A percentile compares a stretch with the other conserved stretches of the same genome.
phyloP scores from a whole-genome alignment of 2,329 filamentous ascomycete genomes.

The Cordyceps pruinosa region DNA sequence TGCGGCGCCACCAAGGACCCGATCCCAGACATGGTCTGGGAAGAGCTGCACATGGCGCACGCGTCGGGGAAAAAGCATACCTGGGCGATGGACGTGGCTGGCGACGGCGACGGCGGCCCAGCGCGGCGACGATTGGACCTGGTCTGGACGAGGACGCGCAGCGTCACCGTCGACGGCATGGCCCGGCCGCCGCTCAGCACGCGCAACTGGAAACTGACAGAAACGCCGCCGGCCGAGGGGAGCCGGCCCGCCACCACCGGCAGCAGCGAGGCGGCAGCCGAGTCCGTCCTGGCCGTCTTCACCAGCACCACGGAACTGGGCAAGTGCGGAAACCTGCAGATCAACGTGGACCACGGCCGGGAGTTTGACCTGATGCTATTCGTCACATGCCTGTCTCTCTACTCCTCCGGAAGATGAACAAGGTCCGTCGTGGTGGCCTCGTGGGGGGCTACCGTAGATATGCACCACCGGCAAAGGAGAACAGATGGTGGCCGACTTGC shows the following conservation, averaged over 20 bases:
- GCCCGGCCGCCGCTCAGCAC: constrained; percentile 3
- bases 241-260: neutral
- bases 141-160: constrained; percentile 14
- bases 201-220: constrained; percentile 14
- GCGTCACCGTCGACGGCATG: constrained; percentile 14
- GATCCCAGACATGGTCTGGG: constrained; percentile 5
- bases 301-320: constrained; percentile 1
- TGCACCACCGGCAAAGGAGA: neutral
- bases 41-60: constrained; percentile 5
- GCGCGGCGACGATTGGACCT: neutral
- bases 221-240: neutral
- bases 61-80: constrained; percentile 8
- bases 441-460: neutral
- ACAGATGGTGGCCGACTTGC: neutral
- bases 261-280: too few relatives aligned
- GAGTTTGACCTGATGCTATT: constrained; percentile 13
- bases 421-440: neutral
- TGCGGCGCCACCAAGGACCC: neutral
- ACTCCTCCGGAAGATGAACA: constrained; percentile 2
- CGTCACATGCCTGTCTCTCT: constrained; percentile 12
- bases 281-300: constrained; percentile 12
- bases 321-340: constrained; percentile 11
- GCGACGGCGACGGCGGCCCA: neutral
- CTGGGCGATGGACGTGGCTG: constrained; percentile 10
- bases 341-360: constrained; percentile 13